Evolutionary conservation across 306 rosid genomes (phyloP).

Genomic region (Cucurbita moschata): DNA sequence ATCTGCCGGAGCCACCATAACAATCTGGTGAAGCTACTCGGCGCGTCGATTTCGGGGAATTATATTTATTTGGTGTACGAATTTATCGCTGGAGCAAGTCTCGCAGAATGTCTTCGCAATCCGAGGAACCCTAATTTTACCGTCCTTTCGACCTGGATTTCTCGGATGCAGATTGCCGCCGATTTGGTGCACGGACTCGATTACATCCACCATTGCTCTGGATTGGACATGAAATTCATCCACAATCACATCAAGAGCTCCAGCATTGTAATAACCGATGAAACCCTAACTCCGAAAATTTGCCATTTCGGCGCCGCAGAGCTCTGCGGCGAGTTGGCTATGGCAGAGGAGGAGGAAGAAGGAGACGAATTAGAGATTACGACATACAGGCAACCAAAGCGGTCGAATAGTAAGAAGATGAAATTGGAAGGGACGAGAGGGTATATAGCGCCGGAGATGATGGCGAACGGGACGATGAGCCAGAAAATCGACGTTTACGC

Average conservation of each 20-base stretch:
- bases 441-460: constrained; percentile 85
- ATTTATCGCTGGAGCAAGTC: constrained; percentile 50
- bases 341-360: neutral
- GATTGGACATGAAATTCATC: constrained; percentile 33
- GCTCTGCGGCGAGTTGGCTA: constrained; percentile 43
- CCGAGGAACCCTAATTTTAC: constrained; percentile 65
- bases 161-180: constrained; percentile 65
- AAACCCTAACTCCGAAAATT: constrained; percentile 32
- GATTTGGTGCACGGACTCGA: constrained; percentile 89
- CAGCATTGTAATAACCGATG: constrained; percentile 41
- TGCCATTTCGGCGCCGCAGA: constrained; percentile 87
- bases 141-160: constrained; percentile 53
- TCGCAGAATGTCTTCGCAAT: constrained; percentile 65
- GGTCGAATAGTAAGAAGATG: constrained; percentile 23
- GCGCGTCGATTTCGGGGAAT: constrained; percentile 55
- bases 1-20: constrained; percentile 58
- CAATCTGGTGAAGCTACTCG: constrained; percentile 63
- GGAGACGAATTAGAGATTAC: neutral
- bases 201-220: constrained; percentile 67
- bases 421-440: constrained; percentile 80
- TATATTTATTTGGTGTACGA: constrained; percentile 58
- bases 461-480: constrained; percentile 37
- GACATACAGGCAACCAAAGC: constrained; percentile 4
- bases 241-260: constrained; percentile 80
- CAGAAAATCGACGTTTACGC: constrained; percentile 79